Evolutionary conservation across 768 basidiomycete species (phyloP).

Genomic region (Solioccasus polychromus): DNA sequence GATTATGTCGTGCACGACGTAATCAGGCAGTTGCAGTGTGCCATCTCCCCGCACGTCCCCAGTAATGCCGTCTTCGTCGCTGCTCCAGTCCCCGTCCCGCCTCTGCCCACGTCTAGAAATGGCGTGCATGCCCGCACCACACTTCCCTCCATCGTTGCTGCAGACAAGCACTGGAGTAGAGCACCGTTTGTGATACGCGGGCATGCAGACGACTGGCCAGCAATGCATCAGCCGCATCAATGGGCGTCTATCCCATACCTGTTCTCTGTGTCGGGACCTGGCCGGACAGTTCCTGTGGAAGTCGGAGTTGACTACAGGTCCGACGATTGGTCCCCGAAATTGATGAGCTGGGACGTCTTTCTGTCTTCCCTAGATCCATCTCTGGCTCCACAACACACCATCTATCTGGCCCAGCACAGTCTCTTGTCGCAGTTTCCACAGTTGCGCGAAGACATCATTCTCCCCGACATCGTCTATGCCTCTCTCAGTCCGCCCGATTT

Average conservation of each 20-base stretch:
- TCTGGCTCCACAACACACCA: conserved; percentile 24
- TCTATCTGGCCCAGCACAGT: conserved; percentile 92
- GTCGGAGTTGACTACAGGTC: conserved; percentile 80
- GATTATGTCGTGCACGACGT: conserved; percentile 56
- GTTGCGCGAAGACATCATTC: conserved; percentile 66
- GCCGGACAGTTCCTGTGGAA: conserved; percentile 87
- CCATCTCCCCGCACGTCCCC: conserved; percentile 4
- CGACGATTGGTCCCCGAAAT: conserved; percentile 75
- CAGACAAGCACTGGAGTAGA: conserved; percentile 41
- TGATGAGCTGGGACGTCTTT: conserved; percentile 80
- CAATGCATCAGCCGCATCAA: conserved; percentile 52
- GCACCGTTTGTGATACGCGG: conserved; percentile 73
- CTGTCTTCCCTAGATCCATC: conserved; percentile 43
- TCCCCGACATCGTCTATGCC: conserved; percentile 91
- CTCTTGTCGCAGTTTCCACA: conserved; percentile 82
- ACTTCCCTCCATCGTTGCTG: conserved; percentile 58
- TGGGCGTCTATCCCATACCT: conserved; percentile 78
- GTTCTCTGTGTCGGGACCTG: conserved; percentile 65
- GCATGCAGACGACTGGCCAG: conserved; percentile 75
- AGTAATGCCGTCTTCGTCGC: conserved; percentile 9
- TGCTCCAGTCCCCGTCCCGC: neutral
- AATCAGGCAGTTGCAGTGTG: conserved; percentile 60
- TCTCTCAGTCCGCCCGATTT: conserved; percentile 43
- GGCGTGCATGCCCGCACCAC: conserved; percentile 40
- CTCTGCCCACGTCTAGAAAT: conserved; percentile 12